phyloP scores from a whole-genome alignment of 2,329 filamentous ascomycete species.

The Arthrobotrys conoides region DNA sequence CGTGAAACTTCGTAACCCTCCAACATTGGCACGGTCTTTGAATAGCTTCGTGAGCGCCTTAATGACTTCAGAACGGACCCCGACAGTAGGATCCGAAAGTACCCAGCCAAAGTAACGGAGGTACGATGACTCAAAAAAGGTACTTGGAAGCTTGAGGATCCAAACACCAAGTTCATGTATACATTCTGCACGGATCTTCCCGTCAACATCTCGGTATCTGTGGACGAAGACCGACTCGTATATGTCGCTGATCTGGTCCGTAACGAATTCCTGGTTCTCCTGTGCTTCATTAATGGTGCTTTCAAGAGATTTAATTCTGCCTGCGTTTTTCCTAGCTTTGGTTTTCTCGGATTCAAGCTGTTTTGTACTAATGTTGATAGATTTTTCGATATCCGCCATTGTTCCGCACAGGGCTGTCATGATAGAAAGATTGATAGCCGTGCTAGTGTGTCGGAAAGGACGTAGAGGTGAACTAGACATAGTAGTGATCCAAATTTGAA shows the following conservation, averaged over 20 bases:
- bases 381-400: slow-evolving; percentile 78
- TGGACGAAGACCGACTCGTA: slow-evolving; percentile 97
- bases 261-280: slow-evolving; percentile 77
- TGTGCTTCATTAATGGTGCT: slow-evolving; percentile 79
- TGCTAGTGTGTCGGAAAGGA: slow-evolving; percentile 94
- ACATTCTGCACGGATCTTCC: slow-evolving; percentile 88
- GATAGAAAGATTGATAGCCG: slow-evolving; percentile 84
- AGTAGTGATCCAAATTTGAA: slow-evolving; percentile 88
- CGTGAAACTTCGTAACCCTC: slow-evolving; percentile 86
- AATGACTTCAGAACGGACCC: slow-evolving; percentile 86
- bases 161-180: slow-evolving; percentile 87
- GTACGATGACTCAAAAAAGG: slow-evolving; percentile 91
- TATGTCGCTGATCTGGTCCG: slow-evolving; percentile 82
- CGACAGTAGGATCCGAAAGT: slow-evolving; percentile 82
- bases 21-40: slow-evolving; percentile 82
- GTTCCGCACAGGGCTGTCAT: slow-evolving; percentile 82
- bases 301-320: slow-evolving; percentile 80
- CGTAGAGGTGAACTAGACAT: slow-evolving; percentile 90
- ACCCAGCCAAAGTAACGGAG: slow-evolving; percentile 96
- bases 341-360: slow-evolving; percentile 83
- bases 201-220: slow-evolving; percentile 93
- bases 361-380: slow-evolving; percentile 81
- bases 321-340: slow-evolving; percentile 82
- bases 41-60: slow-evolving; percentile 86
- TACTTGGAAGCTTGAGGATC: slow-evolving; percentile 86